Percentiles rank a stretch among this genome's conserved stretches.
Conservation (phyloP, 805 yeast genomes). For the Schizosaccharomyces octosporus region DNA sequence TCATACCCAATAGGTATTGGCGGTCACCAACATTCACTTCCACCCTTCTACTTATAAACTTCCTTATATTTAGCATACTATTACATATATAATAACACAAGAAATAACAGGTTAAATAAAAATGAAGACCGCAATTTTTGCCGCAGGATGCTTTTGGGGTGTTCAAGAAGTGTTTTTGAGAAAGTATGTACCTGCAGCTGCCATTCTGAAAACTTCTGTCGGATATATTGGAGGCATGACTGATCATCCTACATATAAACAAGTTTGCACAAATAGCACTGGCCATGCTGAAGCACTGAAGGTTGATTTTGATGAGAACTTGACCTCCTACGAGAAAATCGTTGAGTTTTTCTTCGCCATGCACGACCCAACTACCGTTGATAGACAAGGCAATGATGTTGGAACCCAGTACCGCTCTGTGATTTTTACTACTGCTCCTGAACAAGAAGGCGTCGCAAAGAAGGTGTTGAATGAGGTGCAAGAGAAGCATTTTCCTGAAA, state of each 20-base stretch:
- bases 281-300: constrained; percentile 67
- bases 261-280: constrained; percentile 59
- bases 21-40: too few relatives aligned
- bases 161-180: constrained; percentile 52
- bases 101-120: not conserved
- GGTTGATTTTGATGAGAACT: constrained; percentile 50
- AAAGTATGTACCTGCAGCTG: constrained; percentile 36
- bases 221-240: constrained; percentile 71
- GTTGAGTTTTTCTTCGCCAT: constrained; percentile 68
- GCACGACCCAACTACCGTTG: constrained; percentile 77
- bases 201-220: constrained; percentile 52
- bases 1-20: too few relatives aligned
- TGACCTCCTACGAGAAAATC: constrained; percentile 33
- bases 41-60: not conserved
- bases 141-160: constrained; percentile 47
- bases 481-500: constrained; percentile 46
- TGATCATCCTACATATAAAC: constrained; percentile 32
- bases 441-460: constrained; percentile 24
- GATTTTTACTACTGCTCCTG: constrained; percentile 35
- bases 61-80: not conserved
- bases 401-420: constrained; percentile 86
- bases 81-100: not conserved
- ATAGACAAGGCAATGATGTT: constrained; percentile 64
- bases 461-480: constrained; percentile 30
- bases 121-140: constrained; percentile 8